Percentiles rank a stretch among this genome's conserved stretches.
These are phyloP conservation scores for Rosa chinensis DNA, from an alignment of 306 rosid species.

Conservation along the genomic window DNA sequence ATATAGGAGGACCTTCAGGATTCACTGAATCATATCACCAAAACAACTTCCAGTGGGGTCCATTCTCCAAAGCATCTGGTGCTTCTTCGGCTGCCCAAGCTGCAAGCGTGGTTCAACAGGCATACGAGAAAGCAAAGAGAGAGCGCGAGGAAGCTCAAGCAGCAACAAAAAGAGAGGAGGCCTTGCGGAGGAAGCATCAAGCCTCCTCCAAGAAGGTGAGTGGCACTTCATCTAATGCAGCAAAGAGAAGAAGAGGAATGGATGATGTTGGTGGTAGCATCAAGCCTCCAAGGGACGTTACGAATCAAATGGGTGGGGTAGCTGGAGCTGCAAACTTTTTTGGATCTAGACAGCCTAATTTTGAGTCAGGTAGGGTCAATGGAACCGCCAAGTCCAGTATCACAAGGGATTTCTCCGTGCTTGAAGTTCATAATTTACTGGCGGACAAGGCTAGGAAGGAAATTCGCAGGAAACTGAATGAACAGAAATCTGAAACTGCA, in stretches of 20 bases:
- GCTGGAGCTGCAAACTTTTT: constrained; percentile 32
- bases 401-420: constrained; percentile 36
- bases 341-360: constrained; percentile 29
- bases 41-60: constrained; percentile 67
- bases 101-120: constrained; percentile 85
- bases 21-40: constrained; percentile 37
- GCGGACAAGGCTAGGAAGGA: constrained; percentile 66
- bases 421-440: constrained; percentile 47
- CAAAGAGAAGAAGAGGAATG: constrained; percentile 63
- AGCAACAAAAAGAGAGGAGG: constrained; percentile 59
- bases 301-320: constrained; percentile 43
- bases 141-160: constrained; percentile 91
- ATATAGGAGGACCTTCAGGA: constrained; percentile 43
- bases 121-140: constrained; percentile 87
- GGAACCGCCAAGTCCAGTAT: constrained; percentile 31
- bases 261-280: constrained; percentile 44
- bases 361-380: constrained; percentile 23
- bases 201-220: constrained; percentile 46
- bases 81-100: constrained; percentile 81
- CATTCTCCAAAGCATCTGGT: constrained; percentile 64
- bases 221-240: constrained; percentile 42
- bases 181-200: constrained; percentile 56
- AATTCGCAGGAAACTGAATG: constrained; percentile 48
- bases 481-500: constrained; percentile 31
- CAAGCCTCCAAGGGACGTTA: constrained; percentile 32